Conservation (phyloP, 768 basidiomycete genomes). For the Boletus sp. region DNA sequence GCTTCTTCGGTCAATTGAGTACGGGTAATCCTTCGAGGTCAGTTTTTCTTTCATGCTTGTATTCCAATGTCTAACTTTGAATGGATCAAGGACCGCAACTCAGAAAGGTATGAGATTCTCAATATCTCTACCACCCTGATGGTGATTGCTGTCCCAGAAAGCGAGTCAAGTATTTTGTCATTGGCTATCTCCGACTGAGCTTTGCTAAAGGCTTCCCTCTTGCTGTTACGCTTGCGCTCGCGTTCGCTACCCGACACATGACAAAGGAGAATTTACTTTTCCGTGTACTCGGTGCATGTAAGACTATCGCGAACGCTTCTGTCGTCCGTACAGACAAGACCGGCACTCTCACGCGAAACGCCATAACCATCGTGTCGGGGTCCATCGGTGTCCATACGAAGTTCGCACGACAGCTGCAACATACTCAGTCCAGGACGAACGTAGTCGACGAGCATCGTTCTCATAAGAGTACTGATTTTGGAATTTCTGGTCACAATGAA, state of each 20-base stretch:
- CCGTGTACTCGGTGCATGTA: constrained; percentile 93
- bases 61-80: constrained; percentile 7
- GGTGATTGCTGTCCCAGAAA: constrained; percentile 88
- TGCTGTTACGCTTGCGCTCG: constrained; percentile 93
- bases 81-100: constrained; percentile 53
- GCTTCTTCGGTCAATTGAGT: constrained; percentile 89
- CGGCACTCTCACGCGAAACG: constrained; percentile 93
- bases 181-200: neutral
- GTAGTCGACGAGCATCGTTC: constrained; percentile 51
- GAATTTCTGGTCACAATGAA: constrained; percentile 40
- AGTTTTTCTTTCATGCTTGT: constrained; percentile 7
- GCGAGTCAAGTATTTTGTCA: constrained; percentile 27
- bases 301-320: constrained; percentile 98
- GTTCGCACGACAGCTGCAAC: constrained; percentile 77
- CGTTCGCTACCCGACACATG: constrained; percentile 99
- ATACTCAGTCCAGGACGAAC: constrained; percentile 71
- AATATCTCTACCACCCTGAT: constrained; percentile 94
- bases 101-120: constrained; percentile 89
- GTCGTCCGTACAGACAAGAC: constrained; percentile 97
- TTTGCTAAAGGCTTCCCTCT: constrained; percentile 72
- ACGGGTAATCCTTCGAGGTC: constrained; percentile 56
- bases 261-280: constrained; percentile 92
- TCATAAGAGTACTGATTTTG: constrained; percentile 32
- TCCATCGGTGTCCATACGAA: constrained; percentile 93
- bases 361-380: constrained; percentile 95